Conservation (phyloP, 345 rosid species). For the Populus nigra region DNA sequence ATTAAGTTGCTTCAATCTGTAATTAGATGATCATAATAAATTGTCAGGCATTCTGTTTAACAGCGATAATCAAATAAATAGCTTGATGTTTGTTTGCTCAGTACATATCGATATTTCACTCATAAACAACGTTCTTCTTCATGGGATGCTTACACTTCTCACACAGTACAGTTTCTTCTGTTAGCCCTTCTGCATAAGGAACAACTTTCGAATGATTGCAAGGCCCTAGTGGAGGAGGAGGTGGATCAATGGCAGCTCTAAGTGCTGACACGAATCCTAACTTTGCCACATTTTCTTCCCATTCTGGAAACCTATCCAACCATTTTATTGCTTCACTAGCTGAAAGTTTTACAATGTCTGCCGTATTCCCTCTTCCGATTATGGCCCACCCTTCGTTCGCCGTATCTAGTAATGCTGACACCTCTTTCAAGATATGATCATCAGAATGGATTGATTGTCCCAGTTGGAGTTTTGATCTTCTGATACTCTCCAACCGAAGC, state of each 20-base stretch:
- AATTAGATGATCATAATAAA: too few species aligned
- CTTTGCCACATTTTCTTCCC: slow-evolving; percentile 50
- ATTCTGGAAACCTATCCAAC: slow-evolving; percentile 38
- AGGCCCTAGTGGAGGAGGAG: slow-evolving; percentile 11
- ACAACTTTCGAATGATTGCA: slow-evolving; percentile 43
- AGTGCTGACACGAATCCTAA: slow-evolving; percentile 52
- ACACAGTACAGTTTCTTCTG: slow-evolving; percentile 38
- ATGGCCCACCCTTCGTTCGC: slow-evolving; percentile 56
- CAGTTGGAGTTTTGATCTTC: slow-evolving; percentile 43
- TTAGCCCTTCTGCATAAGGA: slow-evolving; percentile 41
- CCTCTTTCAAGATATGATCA: slow-evolving; percentile 48
- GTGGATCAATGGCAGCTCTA: slow-evolving; percentile 37
- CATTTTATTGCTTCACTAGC: slow-evolving; percentile 40
- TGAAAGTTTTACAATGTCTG: slow-evolving; percentile 32
- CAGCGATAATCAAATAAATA: neutral
- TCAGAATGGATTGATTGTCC: slow-evolving; percentile 30
- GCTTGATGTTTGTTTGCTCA: too few species aligned
- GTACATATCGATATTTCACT: slow-evolving; percentile 28
- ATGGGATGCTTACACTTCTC: slow-evolving; percentile 57
- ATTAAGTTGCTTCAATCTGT: too few species aligned
- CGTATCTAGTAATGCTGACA: slow-evolving; percentile 44
- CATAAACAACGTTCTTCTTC: slow-evolving; percentile 54
- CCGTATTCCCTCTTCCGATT: slow-evolving; percentile 45
- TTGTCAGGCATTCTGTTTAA: neutral
- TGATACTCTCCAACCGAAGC: slow-evolving; percentile 64